phyloP scores from a whole-genome alignment of 495 filamentous ascomycete genomes.

The Haplographium delicatum region DNA sequence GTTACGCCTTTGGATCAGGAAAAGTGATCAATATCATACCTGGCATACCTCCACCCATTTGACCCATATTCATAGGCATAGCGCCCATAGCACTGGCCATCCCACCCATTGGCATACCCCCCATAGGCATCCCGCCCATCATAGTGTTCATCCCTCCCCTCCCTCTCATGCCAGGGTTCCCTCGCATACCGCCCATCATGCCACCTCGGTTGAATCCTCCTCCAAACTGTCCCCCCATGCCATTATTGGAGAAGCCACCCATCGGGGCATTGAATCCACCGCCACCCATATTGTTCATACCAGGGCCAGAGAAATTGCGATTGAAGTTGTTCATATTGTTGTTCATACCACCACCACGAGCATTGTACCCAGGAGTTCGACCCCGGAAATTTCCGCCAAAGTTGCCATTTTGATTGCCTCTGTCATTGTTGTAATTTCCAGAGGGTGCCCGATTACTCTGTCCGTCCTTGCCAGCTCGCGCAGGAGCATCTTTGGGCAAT shows the following conservation, averaged over 20 bases:
- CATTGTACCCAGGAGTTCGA: constrained; percentile 27
- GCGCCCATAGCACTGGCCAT: constrained; percentile 46
- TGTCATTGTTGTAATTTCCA: constrained; percentile 29
- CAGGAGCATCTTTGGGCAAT: constrained; percentile 82
- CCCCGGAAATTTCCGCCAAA: constrained; percentile 35
- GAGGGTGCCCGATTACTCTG: constrained; percentile 37
- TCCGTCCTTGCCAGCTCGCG: constrained; percentile 62
- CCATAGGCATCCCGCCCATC: constrained; percentile 64
- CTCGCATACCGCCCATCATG: constrained; percentile 69
- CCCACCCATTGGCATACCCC: constrained; percentile 43
- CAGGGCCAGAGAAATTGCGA: constrained; percentile 26
- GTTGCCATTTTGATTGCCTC: constrained; percentile 38
- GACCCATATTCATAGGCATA: constrained; percentile 49
- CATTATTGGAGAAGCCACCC: constrained; percentile 58
- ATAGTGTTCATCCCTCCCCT: constrained; percentile 63
- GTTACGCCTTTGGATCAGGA: constrained; percentile 14
- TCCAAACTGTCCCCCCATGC: constrained; percentile 46
- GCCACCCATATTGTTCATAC: constrained; percentile 45
- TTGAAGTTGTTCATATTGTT: constrained; percentile 28
- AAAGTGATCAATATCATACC: constrained; percentile 25
- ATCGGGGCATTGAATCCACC: constrained; percentile 51
- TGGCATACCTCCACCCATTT: constrained; percentile 49
- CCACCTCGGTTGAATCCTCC: constrained; percentile 53
- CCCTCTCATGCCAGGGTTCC: constrained; percentile 65
- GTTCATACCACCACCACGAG: constrained; percentile 31